Evolutionary conservation across 768 basidiomycete species (phyloP).

Genomic region (Boletus vinaceobasis): DNA sequence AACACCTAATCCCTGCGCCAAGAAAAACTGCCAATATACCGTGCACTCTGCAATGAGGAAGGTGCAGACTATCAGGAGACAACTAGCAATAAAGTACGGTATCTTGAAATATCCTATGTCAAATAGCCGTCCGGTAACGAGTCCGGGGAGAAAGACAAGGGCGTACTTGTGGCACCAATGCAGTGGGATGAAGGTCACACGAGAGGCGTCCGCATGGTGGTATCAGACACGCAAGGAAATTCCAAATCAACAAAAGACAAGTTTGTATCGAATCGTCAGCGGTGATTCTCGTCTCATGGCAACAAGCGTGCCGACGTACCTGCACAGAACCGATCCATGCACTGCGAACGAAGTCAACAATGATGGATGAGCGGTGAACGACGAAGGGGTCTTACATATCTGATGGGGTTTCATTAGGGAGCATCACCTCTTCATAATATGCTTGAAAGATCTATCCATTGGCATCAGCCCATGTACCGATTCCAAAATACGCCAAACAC

Average conservation of each 20-base stretch:
- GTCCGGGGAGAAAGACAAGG: constrained; percentile 57
- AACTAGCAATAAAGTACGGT: constrained; percentile 47
- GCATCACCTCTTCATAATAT: constrained; percentile 57
- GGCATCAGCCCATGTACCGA: not conserved
- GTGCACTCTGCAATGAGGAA: constrained; percentile 72
- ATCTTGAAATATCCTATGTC: constrained; percentile 66
- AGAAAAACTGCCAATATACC: constrained; percentile 72
- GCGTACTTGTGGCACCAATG: constrained; percentile 45
- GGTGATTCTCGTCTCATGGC: not conserved
- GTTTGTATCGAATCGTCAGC: not conserved
- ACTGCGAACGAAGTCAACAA: constrained; percentile 33
- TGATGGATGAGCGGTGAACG: not conserved
- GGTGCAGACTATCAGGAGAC: constrained; percentile 49
- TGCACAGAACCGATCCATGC: constrained; percentile 82
- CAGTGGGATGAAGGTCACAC: not conserved
- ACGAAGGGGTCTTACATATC: constrained; percentile 47
- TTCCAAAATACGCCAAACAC: constrained; percentile 21
- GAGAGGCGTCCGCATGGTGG: not conserved
- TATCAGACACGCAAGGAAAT: not conserved
- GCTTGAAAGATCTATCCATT: constrained; percentile 63
- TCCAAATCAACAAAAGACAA: not conserved
- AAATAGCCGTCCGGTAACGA: constrained; percentile 66
- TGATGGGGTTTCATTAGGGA: constrained; percentile 52
- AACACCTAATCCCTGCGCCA: constrained; percentile 67
- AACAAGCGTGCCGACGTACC: constrained; percentile 30